Percentiles rank a stretch among this genome's conserved stretches.
Evolutionary conservation across 192 early-diverging fungal species (phyloP).

Genomic region (Backusella australiensis): DNA sequence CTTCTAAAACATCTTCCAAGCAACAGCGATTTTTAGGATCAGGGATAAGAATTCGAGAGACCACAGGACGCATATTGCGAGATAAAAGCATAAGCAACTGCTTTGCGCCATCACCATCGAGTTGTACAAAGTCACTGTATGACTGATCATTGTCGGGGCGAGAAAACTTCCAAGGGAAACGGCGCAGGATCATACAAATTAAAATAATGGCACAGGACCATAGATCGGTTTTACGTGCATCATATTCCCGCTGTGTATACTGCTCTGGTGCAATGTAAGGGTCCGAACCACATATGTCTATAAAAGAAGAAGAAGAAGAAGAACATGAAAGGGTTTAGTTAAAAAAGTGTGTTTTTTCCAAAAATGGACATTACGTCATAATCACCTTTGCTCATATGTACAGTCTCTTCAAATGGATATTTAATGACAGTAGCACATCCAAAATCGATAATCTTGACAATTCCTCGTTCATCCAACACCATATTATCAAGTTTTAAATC

Average conservation of each 20-base stretch:
- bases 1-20: conserved; percentile 65
- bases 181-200: conserved; percentile 68
- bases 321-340: neutral
- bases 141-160: conserved; percentile 54
- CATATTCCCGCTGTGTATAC: conserved; percentile 71
- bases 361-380: conserved; percentile 1
- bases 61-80: conserved; percentile 52
- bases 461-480: conserved; percentile 65
- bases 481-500: conserved; percentile 90
- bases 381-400: conserved; percentile 47
- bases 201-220: conserved; percentile 93
- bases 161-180: conserved; percentile 70
- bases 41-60: conserved; percentile 63
- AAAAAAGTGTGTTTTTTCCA: neutral
- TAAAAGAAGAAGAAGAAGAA: neutral
- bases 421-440: conserved; percentile 83
- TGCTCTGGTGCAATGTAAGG: conserved; percentile 97
- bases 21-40: conserved; percentile 53
- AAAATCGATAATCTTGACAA: conserved; percentile 90
- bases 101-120: conserved; percentile 46
- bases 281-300: conserved; percentile 86
- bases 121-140: conserved; percentile 44
- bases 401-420: conserved; percentile 71
- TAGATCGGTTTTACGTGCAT: conserved; percentile 84
- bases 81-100: conserved; percentile 57